Conservation (phyloP, 148 eudicot genomes). For the Silene conica region DNA sequence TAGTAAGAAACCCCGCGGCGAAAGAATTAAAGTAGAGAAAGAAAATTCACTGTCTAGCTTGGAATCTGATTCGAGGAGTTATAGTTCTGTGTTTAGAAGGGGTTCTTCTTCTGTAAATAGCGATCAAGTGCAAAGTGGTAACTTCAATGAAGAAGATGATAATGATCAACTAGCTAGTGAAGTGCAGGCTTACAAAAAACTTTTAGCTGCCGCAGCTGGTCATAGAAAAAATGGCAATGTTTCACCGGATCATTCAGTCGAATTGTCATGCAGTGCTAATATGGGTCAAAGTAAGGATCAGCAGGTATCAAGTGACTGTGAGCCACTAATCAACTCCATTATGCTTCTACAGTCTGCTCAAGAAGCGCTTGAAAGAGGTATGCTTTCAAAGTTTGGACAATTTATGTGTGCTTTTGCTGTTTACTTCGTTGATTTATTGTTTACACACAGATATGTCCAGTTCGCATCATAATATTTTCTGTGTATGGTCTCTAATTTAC, state of each 20-base stretch:
- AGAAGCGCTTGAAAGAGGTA: slow-evolving; percentile 80
- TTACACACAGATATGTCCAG: too few species aligned
- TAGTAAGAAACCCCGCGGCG: slow-evolving; percentile 60
- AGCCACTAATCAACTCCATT: slow-evolving; percentile 62
- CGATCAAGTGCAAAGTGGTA: slow-evolving; percentile 44
- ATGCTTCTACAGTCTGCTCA: slow-evolving; percentile 59
- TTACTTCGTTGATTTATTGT: background rate
- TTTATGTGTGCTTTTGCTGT: background rate
- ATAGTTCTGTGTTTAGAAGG: slow-evolving; percentile 56
- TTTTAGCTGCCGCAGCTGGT: slow-evolving; percentile 18
- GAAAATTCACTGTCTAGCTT: slow-evolving; percentile 68
- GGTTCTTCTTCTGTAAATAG: slow-evolving; percentile 33
- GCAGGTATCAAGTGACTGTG: slow-evolving; percentile 34
- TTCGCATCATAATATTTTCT: too few species aligned
- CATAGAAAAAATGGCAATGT: slow-evolving; percentile 22
- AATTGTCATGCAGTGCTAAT: slow-evolving; percentile 31
- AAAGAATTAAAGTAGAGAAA: slow-evolving; percentile 43
- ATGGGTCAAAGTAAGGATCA: slow-evolving; percentile 34
- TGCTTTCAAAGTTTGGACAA: background rate
- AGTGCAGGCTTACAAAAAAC: slow-evolving; percentile 25
- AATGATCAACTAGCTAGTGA: slow-evolving; percentile 40
- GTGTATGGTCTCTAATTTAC: background rate
- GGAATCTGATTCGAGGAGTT: slow-evolving; percentile 84
- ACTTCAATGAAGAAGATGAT: slow-evolving; percentile 39
- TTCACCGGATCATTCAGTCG: slow-evolving; percentile 33